phyloP scores from a whole-genome alignment of 2,329 filamentous ascomycete species.

The Dactylellina parvicollis region DNA sequence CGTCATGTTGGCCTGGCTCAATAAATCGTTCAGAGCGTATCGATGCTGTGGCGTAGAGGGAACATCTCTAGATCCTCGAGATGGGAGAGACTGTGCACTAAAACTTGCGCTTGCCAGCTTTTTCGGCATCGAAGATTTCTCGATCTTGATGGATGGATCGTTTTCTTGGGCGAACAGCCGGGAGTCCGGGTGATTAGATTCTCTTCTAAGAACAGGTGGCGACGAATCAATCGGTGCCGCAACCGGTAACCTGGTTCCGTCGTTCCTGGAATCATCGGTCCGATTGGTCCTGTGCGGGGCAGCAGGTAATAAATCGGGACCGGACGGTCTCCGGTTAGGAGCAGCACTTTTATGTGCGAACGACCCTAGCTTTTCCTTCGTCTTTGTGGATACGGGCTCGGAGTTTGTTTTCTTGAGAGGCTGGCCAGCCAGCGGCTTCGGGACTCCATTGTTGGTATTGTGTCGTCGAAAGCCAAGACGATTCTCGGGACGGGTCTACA shows the following conservation, averaged over 20 bases:
- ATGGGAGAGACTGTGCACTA: not conserved
- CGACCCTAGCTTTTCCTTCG: slow-evolving; percentile 30
- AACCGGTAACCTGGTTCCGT: slow-evolving; percentile 8
- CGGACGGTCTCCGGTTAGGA: slow-evolving; percentile 6
- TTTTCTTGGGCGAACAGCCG: slow-evolving; percentile 1
- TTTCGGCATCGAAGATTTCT: slow-evolving; percentile 20
- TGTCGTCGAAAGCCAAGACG: slow-evolving; percentile 44
- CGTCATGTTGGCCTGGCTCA: slow-evolving; percentile 43
- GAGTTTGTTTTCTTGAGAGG: slow-evolving; percentile 50
- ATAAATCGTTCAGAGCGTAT: slow-evolving; percentile 42
- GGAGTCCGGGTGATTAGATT: slow-evolving; percentile 3
- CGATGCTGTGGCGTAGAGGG: slow-evolving; percentile 50
- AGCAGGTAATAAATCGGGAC: slow-evolving; percentile 3
- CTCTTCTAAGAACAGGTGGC: slow-evolving; percentile 10
- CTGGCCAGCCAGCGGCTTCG: slow-evolving; percentile 50
- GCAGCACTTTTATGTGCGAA: slow-evolving; percentile 30
- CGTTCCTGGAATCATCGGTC: not conserved
- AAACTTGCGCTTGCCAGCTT: not conserved
- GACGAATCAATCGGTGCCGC: slow-evolving; percentile 30
- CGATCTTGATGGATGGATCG: not conserved
- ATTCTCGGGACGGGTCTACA: slow-evolving; percentile 32
- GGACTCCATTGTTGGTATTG: slow-evolving; percentile 44
- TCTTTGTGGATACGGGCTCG: slow-evolving; percentile 31
- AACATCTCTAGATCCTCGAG: slow-evolving; percentile 25
- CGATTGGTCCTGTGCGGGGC: not conserved